Conservation (phyloP, 2,329 filamentous ascomycete genomes). For the Fusarium torreyae region DNA sequence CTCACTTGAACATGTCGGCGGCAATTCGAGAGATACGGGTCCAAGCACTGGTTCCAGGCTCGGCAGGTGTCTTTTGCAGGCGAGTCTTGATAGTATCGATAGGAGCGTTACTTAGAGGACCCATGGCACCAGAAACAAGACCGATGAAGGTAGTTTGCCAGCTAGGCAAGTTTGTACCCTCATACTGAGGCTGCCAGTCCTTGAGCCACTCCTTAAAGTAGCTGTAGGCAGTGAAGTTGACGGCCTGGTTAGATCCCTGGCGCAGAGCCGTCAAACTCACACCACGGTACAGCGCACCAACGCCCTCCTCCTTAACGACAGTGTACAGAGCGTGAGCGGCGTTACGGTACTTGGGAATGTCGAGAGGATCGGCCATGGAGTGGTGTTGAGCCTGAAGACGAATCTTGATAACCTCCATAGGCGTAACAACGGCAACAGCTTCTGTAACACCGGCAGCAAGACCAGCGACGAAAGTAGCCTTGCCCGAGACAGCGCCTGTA, state of each 20-base stretch:
- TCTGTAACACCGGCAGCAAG: conserved; percentile 95
- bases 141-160: conserved; percentile 95
- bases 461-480: conserved; percentile 81
- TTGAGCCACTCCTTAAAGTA: conserved; percentile 89
- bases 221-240: conserved; percentile 98
- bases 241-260: conserved; percentile 97
- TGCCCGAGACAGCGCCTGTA: conserved; percentile 77
- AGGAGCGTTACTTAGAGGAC: conserved; percentile 94
- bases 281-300: conserved; percentile 90
- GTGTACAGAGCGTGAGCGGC: conserved; percentile 88
- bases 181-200: conserved; percentile 78
- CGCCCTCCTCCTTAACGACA: conserved; percentile 91
- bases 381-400: conserved; percentile 98
- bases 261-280: conserved; percentile 93
- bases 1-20: conserved; percentile 84
- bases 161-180: conserved; percentile 77
- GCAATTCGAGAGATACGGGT: conserved; percentile 84
- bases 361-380: conserved; percentile 96
- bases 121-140: conserved; percentile 93
- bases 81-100: conserved; percentile 99
- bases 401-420: conserved; percentile 99
- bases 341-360: conserved; percentile 97
- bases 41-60: conserved; percentile 85
- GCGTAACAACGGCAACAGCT: conserved; percentile 95
- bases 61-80: conserved; percentile 89